Percentiles rank a stretch among this genome's conserved stretches.
Conservation (phyloP, 441 rosid genomes). For the Adansonia grandidieri region DNA sequence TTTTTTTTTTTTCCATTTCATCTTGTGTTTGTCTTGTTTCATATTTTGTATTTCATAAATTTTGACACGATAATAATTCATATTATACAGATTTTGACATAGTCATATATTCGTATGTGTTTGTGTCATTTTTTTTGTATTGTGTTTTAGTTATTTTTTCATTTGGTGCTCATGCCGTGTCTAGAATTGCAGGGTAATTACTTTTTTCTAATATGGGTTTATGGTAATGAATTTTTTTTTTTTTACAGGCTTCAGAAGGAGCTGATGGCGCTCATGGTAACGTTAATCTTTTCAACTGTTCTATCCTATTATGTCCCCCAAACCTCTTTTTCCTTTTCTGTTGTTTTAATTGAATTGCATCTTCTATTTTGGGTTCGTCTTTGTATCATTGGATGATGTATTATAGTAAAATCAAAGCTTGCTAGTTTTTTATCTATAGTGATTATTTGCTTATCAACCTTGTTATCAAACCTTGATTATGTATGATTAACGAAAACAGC, state of each 20-base stretch:
- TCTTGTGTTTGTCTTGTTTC: no score
- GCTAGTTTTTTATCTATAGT: not conserved
- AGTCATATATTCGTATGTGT: no score
- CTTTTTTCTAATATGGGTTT: not conserved
- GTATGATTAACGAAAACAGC: not conserved
- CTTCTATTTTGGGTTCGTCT: not conserved
- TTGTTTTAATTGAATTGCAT: not conserved
- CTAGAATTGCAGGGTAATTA: no score
- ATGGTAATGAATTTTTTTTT: not conserved
- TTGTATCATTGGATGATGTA: not conserved
- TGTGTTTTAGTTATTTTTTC: no score
- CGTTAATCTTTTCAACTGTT: conserved; percentile 10
- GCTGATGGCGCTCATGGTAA: conserved; percentile 69
- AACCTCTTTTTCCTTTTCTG: no score
- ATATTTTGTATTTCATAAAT: no score
- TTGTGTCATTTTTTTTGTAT: no score
- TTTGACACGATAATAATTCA: no score
- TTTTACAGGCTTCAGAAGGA: conserved; percentile 63
- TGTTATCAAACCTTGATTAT: not conserved
- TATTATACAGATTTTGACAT: no score
- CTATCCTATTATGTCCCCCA: not conserved
- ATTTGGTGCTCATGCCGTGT: no score
- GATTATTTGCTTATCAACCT: not conserved
- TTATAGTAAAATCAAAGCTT: not conserved
- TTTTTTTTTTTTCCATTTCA: no score